Conservation (phyloP, 208 protist genomes). For the Trypanosoma conorhini region DNA sequence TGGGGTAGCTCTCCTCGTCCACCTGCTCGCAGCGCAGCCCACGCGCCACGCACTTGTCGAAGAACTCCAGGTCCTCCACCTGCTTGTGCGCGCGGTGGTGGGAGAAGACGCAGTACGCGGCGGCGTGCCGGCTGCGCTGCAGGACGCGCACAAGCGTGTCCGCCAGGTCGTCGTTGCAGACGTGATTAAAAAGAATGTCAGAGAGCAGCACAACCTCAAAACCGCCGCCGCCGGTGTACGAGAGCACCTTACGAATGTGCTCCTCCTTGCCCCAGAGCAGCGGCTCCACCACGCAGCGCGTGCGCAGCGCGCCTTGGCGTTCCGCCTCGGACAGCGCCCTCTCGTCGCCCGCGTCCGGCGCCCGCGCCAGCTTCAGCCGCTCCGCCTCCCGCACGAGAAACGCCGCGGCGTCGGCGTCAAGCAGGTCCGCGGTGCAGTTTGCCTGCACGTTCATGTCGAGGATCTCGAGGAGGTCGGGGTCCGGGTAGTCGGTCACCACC, state of each 20-base stretch:
- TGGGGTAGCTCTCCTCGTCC: slow-evolving; percentile 76
- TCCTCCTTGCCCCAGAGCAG: slow-evolving; percentile 83
- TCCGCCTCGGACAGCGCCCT: slow-evolving; percentile 15
- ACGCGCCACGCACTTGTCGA: slow-evolving; percentile 80
- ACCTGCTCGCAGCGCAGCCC: slow-evolving; percentile 74
- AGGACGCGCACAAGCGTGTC: slow-evolving; percentile 63
- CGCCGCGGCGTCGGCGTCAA: slow-evolving; percentile 49
- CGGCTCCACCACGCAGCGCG: slow-evolving; percentile 57
- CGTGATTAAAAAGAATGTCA: slow-evolving; percentile 93
- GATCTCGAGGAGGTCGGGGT: slow-evolving; percentile 72
- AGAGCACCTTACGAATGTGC: slow-evolving; percentile 65
- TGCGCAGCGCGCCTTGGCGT: slow-evolving; percentile 7
- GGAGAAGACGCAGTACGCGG: slow-evolving; percentile 90
- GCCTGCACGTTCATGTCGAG: slow-evolving; percentile 68
- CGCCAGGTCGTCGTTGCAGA: slow-evolving; percentile 87
- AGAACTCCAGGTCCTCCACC: slow-evolving; percentile 84
- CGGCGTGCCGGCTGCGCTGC: slow-evolving; percentile 38
- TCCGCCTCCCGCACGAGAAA: slow-evolving; percentile 26
- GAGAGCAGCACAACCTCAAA: slow-evolving; percentile 88
- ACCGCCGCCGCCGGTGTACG: slow-evolving; percentile 53
- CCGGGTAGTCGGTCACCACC: slow-evolving; percentile 87
- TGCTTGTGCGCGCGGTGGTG: slow-evolving; percentile 88
- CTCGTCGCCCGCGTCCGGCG: neutral
- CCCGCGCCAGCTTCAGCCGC: neutral
- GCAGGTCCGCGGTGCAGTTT: slow-evolving; percentile 52